Conservation (phyloP, 2,329 filamentous ascomycete genomes). For the Teratosphaeria epicoccoides region DNA sequence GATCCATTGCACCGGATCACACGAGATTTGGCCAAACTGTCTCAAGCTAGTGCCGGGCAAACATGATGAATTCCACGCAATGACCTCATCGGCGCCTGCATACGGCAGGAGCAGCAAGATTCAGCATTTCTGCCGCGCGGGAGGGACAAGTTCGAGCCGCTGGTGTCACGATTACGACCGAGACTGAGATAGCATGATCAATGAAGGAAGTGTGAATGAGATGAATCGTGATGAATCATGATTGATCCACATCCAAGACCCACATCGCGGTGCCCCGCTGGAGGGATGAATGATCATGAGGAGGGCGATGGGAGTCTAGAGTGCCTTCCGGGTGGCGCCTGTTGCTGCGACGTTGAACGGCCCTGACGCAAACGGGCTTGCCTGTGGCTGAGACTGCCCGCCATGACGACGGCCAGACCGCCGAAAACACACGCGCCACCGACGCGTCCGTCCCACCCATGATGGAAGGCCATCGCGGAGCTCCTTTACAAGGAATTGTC, state of each 20-base stretch:
- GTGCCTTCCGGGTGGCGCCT: background rate
- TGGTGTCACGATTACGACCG: background rate
- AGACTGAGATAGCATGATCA: no score
- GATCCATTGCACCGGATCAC: background rate
- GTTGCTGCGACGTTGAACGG: background rate
- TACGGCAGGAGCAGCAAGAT: background rate
- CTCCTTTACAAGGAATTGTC: background rate
- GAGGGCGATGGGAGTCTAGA: no score
- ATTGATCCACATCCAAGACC: no score
- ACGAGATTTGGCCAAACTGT: no score
- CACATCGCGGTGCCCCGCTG: no score
- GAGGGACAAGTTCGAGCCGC: no score
- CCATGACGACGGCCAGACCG: background rate
- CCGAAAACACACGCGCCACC: background rate
- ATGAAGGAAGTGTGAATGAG: no score
- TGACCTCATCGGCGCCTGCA: background rate
- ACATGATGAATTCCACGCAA: background rate
- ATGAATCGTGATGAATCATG: no score
- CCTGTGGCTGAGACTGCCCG: background rate
- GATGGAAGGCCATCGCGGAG: no score
- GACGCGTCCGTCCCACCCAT: background rate
- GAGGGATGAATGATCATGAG: no score
- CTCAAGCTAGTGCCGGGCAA: no score
- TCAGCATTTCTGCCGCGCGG: background rate
- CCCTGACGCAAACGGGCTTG: background rate